Conservation (phyloP, 2,329 filamentous ascomycete species). For the Aureobasidium sp. region DNA sequence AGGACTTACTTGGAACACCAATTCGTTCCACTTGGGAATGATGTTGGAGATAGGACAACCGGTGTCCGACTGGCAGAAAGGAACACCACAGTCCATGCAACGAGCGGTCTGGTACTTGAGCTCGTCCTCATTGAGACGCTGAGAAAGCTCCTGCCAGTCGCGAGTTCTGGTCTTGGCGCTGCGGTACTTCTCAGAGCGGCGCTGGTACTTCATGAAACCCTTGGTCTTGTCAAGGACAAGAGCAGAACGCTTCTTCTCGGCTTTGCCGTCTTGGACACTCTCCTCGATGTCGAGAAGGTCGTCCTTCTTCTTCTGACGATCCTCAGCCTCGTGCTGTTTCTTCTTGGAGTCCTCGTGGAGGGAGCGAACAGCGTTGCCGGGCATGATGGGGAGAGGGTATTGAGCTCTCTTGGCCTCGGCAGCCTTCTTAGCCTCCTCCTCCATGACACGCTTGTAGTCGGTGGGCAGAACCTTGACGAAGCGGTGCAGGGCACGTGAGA, state of each 20-base stretch:
- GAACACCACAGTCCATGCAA: conserved; percentile 98
- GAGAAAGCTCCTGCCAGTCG: conserved; percentile 88
- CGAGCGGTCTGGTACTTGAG: conserved; percentile 94
- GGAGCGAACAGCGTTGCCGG: conserved; percentile 54
- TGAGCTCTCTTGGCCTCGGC: conserved; percentile 78
- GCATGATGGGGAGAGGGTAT: conserved; percentile 71
- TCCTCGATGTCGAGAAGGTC: conserved; percentile 79
- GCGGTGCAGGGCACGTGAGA: conserved; percentile 79
- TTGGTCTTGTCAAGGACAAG: conserved; percentile 95
- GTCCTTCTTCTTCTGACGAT: conserved; percentile 59
- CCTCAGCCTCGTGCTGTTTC: conserved; percentile 53
- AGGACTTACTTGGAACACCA: conserved; percentile 47
- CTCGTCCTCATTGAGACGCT: conserved; percentile 84
- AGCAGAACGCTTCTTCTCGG: conserved; percentile 82
- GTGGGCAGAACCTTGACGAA: conserved; percentile 91
- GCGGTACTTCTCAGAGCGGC: conserved; percentile 88
- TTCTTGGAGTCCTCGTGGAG: conserved; percentile 49
- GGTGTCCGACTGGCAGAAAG: conserved; percentile 94
- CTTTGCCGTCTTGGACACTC: conserved; percentile 73
- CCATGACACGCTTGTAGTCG: conserved; percentile 90
- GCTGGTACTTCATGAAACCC: conserved; percentile 96
- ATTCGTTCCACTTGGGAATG: conserved; percentile 92
- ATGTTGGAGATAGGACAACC: conserved; percentile 96
- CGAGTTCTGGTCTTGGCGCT: conserved; percentile 74
- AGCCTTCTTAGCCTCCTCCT: conserved; percentile 78